Base-by-base conservation (phyloP, 139 green algal genomes). In the Picochlorum sp. region DNA sequence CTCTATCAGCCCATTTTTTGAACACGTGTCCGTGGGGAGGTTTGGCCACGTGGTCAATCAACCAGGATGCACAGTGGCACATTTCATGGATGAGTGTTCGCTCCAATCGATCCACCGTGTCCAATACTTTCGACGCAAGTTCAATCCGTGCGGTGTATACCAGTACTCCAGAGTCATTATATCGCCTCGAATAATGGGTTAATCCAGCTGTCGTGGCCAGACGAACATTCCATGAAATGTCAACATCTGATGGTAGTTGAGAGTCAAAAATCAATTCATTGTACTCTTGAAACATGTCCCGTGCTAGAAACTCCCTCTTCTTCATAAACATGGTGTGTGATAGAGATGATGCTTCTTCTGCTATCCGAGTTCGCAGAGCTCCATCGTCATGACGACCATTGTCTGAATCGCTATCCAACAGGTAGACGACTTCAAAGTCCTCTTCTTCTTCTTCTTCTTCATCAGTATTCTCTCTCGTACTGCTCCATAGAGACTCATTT, bases 1-100 rank as follows among this genome's bases (percentile, higher is more conserved):
- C 74, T 0, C 16, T 6, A 31, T 45, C 61, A 0, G 80, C 82
- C 76, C 76, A 87, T 14, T 13, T n/a, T 45, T 78, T 73, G 57
- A 86, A 88, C 5, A 72, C 63, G 0, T 59, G 31, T n/a, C 82
- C 82, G 49, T 88, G 82, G 3, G 82, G 80, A 26, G 82, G 82
- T 61, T 83, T 85, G 54, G 74, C 74, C 1, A 45, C 59, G 66
- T 81, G 68, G 56, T 86, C 65, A 28, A 87, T 6, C 24, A 86
- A 45, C 80, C 80, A 88, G 34, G 77, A 69, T 28, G 76, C 82
- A 15, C 76, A 78, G 57, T 88, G 82, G 64, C 82, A 88, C 66
- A 88, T 57, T 69, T 87, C 81, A 63, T 87, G 81, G n/a, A 64
- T 67, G 30, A 88, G 69, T n/a, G 82, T 88, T 23, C 52, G 41